Base-by-base conservation (phyloP, 163 green algal genomes). In the Chloromonas sp. region DNA sequence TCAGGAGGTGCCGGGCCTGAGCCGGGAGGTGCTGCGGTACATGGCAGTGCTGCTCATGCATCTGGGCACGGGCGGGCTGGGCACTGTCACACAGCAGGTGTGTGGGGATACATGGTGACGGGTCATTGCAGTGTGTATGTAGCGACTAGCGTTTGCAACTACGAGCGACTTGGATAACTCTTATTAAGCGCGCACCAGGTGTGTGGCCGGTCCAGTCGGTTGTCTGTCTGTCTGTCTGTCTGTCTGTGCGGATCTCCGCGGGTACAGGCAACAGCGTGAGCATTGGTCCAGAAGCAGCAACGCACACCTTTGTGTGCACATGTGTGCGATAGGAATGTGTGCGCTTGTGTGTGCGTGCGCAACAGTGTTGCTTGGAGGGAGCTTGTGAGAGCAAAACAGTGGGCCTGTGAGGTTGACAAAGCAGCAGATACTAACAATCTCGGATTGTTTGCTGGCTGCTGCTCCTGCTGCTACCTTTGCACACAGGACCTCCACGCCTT, bases 31-130 rank as follows among this genome's bases (percentile, higher is more conserved):
- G n/a, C 36, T 60, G 77, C 77, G 77, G 36, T 81, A 81, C 36
- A 13, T 81, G 77, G n/a, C 3, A 15, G 77, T 81, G 14, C n/a
- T 81, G 77, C 77, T 81, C 36, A 3, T 57, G n/a, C 77, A 81
- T 57, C n/a, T 81, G 77, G 77, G 14, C 11, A 3, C 60, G 36
- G 3, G n/a, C 3, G 3, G 14, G n/a, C 14, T n/a, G 15, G n/a
- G 77, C 77, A n/a, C 57, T 2, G 36, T 81, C 77, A 60, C n/a
- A 3, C 15, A 62, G n/a, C 77, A 81, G 77, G 77, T 81, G 77
- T 13, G 77, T 15, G 1, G 13, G 11, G 71, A 11, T 74, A 15
- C 5, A 11, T 5, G 66, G 5, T 74, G 5, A 74, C 66, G 66
- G 66, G 66, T 5, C 11, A 11, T 11, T 5, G 66, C 66, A 74